Evolutionary conservation across 2,329 filamentous ascomycete genomes (phyloP), one percentile per base, ranked within the genome.

Genomic region (Alternaria postmessia): DNA sequence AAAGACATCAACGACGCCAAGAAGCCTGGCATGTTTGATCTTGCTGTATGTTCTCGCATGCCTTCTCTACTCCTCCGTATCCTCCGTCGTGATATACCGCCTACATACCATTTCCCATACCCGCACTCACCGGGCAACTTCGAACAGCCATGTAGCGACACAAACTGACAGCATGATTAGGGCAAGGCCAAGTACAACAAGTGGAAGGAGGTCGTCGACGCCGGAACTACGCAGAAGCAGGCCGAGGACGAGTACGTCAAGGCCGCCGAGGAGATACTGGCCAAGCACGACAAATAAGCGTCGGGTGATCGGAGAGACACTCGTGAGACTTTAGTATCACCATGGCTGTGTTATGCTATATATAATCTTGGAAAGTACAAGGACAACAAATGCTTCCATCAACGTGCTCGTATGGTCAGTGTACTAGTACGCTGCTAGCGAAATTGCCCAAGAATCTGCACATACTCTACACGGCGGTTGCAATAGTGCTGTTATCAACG

Each of bases 211-310:
- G 73, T 88, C 64, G 86, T 87, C 73, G 86, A 93, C 63, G 85
- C 88, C 61, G 87, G 85, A 51, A 76, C 88, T 68, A 87, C 85
- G 8, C 74, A 86, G 63, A 85, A 89, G 65, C 79, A 88, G 66
- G 93, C 93, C 20, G 90, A 96, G 86, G 84, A 87, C 77, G 82
- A 86, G 75, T 97, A 97, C 81, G 86, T 96, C 72, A 83, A 84
- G 69, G 82, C 90, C 63, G 88, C 95, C 66, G 88, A 93, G 80
- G 78, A 83, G 73, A 80, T 96, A 75, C 93, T 95, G 86, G 80
- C 73, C 61, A 86, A 86, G 78, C 87, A 89, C 79, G 90, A 91
- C 76, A 84, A 82, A 63, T 82, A 86, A 56, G 58, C 32, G n/a
- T 26, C 11, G 22, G 22, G 8, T n/a, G 11, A 16, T 16, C 24